Evolutionary conservation across 2,329 filamentous ascomycete genomes (phyloP).

Genomic region (Fusarium stilboides): DNA sequence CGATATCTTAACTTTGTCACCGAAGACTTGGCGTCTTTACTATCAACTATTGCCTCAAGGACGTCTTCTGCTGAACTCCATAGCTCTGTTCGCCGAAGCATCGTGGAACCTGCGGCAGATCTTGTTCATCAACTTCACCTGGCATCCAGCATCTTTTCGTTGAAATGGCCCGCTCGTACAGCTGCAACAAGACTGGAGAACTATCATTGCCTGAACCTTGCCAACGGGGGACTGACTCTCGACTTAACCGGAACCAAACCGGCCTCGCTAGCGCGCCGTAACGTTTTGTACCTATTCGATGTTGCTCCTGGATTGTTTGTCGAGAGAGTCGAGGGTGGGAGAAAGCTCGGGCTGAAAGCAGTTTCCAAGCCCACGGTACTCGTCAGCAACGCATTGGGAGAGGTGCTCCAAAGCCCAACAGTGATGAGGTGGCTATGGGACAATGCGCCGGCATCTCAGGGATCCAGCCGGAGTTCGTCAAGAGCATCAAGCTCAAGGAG

Average conservation of each 20-base stretch:
- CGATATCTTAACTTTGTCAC: constrained; percentile 51
- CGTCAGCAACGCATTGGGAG: constrained; percentile 50
- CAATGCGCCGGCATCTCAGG: constrained; percentile 40
- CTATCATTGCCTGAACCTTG: constrained; percentile 57
- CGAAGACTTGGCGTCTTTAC: constrained; percentile 54
- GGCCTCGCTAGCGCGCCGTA: constrained; percentile 49
- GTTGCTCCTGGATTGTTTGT: constrained; percentile 57
- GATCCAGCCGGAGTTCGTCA: constrained; percentile 37
- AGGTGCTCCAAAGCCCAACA: constrained; percentile 51
- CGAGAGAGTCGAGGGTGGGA: constrained; percentile 54
- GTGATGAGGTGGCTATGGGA: constrained; percentile 56
- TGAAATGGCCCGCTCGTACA: constrained; percentile 57
- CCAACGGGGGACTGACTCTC: constrained; percentile 50
- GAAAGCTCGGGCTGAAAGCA: constrained; percentile 53
- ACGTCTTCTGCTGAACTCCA: constrained; percentile 51
- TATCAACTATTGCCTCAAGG: constrained; percentile 52
- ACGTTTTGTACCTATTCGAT: constrained; percentile 56
- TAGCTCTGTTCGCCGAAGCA: constrained; percentile 52
- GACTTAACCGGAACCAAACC: constrained; percentile 52
- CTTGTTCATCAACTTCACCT: constrained; percentile 57
- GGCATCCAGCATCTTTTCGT: constrained; percentile 53
- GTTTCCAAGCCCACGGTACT: constrained; percentile 55
- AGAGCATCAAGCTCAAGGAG: constrained; percentile 46
- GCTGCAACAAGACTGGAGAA: constrained; percentile 56
- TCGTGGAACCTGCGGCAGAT: constrained; percentile 56